Percentiles rank a stretch among this genome's conserved stretches.
Evolutionary conservation across 352 stramenopile species (phyloP).

Genomic region (Pythium insidiosum): DNA sequence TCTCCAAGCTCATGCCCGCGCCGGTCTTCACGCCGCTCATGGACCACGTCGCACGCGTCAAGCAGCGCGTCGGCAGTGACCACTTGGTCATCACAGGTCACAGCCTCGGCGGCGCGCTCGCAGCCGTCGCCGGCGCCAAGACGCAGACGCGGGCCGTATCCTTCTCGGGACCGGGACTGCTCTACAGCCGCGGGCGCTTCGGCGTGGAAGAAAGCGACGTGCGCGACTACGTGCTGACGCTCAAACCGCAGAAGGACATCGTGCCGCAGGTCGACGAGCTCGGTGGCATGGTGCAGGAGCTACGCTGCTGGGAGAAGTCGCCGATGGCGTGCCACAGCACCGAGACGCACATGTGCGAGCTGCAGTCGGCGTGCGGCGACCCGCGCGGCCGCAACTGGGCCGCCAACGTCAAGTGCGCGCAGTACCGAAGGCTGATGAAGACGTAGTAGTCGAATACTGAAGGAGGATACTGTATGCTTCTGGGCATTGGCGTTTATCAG

Average conservation of each 20-base stretch:
- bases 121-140: constrained; percentile 67
- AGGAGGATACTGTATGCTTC: too few relatives aligned
- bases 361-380: constrained; percentile 70
- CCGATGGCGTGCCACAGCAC: constrained; percentile 68
- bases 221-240: constrained; percentile 71
- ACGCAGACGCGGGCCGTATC: constrained; percentile 65
- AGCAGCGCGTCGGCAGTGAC: constrained; percentile 31
- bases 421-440: constrained; percentile 21
- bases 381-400: constrained; percentile 52
- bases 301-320: constrained; percentile 59
- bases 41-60: constrained; percentile 37
- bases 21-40: constrained; percentile 53
- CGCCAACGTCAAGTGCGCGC: constrained; percentile 40
- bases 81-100: constrained; percentile 71
- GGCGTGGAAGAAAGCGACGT: constrained; percentile 47
- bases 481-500: too few relatives aligned
- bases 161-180: constrained; percentile 61
- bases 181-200: constrained; percentile 72
- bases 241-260: constrained; percentile 75
- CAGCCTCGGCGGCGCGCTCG: constrained; percentile 68
- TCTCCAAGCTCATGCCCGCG: constrained; percentile 32
- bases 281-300: constrained; percentile 68
- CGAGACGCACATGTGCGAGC: constrained; percentile 64
- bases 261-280: constrained; percentile 70
- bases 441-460: too few relatives aligned